A percentile compares a stretch with the other conserved stretches of the same genome.
These are phyloP conservation scores for Dendrobium officinale DNA, from an alignment of 106 monocot genomes.

Conservation along the genomic window DNA sequence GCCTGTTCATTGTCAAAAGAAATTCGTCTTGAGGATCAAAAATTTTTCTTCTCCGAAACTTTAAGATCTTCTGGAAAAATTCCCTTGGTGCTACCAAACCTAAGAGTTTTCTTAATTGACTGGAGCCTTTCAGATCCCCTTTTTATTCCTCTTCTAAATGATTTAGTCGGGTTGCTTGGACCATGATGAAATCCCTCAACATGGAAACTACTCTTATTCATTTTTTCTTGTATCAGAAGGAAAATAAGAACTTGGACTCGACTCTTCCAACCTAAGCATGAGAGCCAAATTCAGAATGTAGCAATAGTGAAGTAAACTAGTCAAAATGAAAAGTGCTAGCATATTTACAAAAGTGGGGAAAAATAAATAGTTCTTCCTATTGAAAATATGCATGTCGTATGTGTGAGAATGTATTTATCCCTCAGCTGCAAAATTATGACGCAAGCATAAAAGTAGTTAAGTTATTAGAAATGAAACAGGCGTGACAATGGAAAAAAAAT, in stretches of 20 bases:
- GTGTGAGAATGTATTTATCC: background rate
- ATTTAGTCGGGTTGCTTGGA: constrained; percentile 32
- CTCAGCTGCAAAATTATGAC: background rate
- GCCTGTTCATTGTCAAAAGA: constrained; percentile 62
- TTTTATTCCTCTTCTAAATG: constrained; percentile 39
- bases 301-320: background rate
- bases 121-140: constrained; percentile 51
- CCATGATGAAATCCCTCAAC: constrained; percentile 42
- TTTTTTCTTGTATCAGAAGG: constrained; percentile 40
- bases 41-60: constrained; percentile 61
- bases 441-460: background rate
- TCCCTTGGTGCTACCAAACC: constrained; percentile 55
- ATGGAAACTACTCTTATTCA: constrained; percentile 41
- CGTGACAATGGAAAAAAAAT: background rate
- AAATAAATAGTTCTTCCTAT: background rate
- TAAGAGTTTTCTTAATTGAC: constrained; percentile 56
- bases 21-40: constrained; percentile 81
- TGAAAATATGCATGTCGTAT: background rate
- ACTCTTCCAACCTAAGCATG: constrained; percentile 63
- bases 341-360: background rate
- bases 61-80: constrained; percentile 77
- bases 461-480: background rate
- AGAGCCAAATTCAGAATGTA: background rate
- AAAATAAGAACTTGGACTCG: constrained; percentile 40
- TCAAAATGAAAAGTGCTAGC: background rate